Conservation (phyloP, 2,329 filamentous ascomycete species). For the Onygenales sp. region DNA sequence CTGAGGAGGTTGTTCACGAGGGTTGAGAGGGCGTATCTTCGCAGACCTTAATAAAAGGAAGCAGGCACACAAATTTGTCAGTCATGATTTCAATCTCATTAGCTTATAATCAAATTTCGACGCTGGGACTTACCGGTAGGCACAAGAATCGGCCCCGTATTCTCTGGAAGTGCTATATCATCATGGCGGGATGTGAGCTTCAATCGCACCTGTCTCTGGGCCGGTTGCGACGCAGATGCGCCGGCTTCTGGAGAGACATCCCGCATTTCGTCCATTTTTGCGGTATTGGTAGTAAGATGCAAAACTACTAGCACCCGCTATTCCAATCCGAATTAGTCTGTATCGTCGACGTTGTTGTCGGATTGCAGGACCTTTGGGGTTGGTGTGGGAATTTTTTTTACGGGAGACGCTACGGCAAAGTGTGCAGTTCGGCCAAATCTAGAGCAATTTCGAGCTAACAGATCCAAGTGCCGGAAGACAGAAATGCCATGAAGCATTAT, state of each 20-base stretch:
- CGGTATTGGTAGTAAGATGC: neutral
- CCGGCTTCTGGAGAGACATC: constrained; percentile 8
- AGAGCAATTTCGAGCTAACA: neutral
- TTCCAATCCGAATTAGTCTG: neutral
- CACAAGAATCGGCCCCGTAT: constrained; percentile 47
- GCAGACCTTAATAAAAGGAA: constrained; percentile 33
- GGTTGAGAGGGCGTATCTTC: constrained; percentile 51
- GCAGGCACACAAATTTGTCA: constrained; percentile 7
- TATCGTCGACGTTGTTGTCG: neutral
- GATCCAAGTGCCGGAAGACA: neutral
- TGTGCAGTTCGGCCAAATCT: constrained; percentile 17
- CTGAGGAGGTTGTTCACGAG: constrained; percentile 54
- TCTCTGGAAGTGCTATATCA: constrained; percentile 45
- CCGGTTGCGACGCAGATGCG: constrained; percentile 4
- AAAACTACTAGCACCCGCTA: neutral
- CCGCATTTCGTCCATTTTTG: constrained; percentile 13
- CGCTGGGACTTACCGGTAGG: constrained; percentile 40
- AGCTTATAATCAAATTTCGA: neutral
- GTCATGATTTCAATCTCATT: constrained; percentile 3
- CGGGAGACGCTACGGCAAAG: constrained; percentile 31
- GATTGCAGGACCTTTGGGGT: neutral
- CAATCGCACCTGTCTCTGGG: constrained; percentile 43
- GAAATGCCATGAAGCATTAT: constrained; percentile 1
- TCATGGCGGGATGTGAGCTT: constrained; percentile 44
- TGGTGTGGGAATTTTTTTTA: constrained; percentile 28